Evolutionary conservation across 2,329 filamentous ascomycete genomes (phyloP).

Genomic region (Orbilia javanica): DNA sequence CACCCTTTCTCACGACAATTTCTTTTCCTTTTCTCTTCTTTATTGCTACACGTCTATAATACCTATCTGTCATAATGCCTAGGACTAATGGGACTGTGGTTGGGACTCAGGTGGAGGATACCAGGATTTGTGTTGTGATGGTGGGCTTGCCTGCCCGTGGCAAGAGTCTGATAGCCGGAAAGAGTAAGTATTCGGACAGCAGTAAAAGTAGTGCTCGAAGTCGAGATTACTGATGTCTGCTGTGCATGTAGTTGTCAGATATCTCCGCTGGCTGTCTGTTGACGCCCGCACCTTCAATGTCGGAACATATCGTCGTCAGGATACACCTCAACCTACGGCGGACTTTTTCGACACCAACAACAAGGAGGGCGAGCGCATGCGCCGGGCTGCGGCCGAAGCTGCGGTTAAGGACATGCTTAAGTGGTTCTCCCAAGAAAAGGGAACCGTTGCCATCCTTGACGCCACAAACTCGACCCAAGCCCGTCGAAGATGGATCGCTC

Average conservation of each 20-base stretch:
- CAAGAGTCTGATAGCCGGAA: conserved; percentile 97
- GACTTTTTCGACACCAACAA: conserved; percentile 97
- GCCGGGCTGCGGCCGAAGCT: conserved; percentile 88
- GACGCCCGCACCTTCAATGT: conserved; percentile 96
- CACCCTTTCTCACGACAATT: not conserved
- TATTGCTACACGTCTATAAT: conserved; percentile 4
- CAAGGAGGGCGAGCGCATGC: conserved; percentile 87
- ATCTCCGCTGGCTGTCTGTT: conserved; percentile 96
- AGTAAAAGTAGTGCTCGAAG: not conserved
- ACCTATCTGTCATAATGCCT: conserved; percentile 46
- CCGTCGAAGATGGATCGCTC: conserved; percentile 89
- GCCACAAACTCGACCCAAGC: conserved; percentile 96
- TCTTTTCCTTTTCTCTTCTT: conserved; percentile 4
- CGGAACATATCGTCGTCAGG: conserved; percentile 90
- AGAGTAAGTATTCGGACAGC: conserved; percentile 75
- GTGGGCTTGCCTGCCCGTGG: conserved; percentile 94
- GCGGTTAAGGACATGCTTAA: conserved; percentile 92
- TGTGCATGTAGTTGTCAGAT: conserved; percentile 82
- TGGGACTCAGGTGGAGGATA: conserved; percentile 58
- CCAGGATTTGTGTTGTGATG: conserved; percentile 85
- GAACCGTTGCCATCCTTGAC: conserved; percentile 92
- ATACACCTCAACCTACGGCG: conserved; percentile 88
- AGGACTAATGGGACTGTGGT: conserved; percentile 58
- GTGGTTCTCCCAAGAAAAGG: conserved; percentile 83
- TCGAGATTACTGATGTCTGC: conserved; percentile 18